Conservation (phyloP, 164 flowering plant genomes). For the Paratinospora sagittata region DNA sequence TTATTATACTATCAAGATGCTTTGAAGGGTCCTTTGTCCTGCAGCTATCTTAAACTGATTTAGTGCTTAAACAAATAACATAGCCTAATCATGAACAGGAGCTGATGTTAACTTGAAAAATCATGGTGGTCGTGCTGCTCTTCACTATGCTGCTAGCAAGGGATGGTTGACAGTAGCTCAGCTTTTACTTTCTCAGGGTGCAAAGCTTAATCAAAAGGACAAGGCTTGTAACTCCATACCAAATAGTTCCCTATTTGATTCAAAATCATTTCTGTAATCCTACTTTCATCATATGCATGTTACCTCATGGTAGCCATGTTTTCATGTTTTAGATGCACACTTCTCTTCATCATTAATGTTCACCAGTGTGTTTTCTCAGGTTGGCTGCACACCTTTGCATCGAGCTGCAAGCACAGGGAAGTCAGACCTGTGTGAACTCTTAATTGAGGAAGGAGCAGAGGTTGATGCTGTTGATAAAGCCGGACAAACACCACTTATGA, state of each 20-base stretch:
- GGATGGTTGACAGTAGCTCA: constrained; percentile 77
- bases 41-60: constrained; percentile 1
- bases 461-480: constrained; percentile 76
- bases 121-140: constrained; percentile 87
- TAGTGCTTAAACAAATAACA: constrained; percentile 6
- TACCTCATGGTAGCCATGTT: background rate
- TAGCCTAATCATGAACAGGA: constrained; percentile 35
- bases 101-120: constrained; percentile 83
- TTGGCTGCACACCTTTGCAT: constrained; percentile 96
- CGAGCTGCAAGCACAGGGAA: constrained; percentile 91
- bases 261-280: background rate
- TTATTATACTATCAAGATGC: background rate
- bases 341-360: background rate
- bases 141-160: constrained; percentile 98
- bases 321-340: background rate
- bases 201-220: constrained; percentile 72
- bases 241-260: background rate
- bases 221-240: constrained; percentile 47
- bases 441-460: constrained; percentile 95
- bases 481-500: constrained; percentile 91
- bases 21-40: background rate
- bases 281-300: background rate
- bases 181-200: constrained; percentile 61
- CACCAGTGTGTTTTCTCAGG: constrained; percentile 30
- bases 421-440: constrained; percentile 62